Base-by-base conservation (phyloP, 2,329 filamentous ascomycete genomes). In the Ceratocystis lukuohia region DNA sequence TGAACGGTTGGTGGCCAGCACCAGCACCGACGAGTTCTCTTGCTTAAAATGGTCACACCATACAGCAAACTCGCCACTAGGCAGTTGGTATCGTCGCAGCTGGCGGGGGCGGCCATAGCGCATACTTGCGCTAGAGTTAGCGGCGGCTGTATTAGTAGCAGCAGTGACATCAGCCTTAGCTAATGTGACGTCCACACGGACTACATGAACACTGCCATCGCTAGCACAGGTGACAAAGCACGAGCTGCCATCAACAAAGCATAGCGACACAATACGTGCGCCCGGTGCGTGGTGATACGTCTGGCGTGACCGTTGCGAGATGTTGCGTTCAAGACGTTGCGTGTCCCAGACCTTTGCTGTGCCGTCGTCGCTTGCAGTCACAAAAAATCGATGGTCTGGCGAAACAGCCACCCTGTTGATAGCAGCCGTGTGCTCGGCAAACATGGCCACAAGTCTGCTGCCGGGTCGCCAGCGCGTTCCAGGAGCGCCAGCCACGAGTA, bases 331-430 rank as follows among this genome's bases (percentile, higher is more conserved):
- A 5, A 99, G 80, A 28, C 94, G 84, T 30, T 86, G 86, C 30
- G 91, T 88, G 76, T 99, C 94, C 94, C 94, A 99, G 4, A 99
- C 82, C 72, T 90, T 96, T 66, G 96, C 89, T 5, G 84, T 85
- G 2, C 94, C 90, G 75, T 99, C 94, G 72, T 96, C 90, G 8
- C 92, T 93, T 5, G 87, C 93, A 0, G 94, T 97, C 66, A 96
- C 82, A 75, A 99, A 99, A 77, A 99, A 99, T 3, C 87, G 79
- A 74, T 99, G 93, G 72, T 99, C 94, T 0, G 93, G 91, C 1
- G 94, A 87, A 6, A 91, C 84, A 1, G 88, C 80, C 10, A 97
- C 84, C 8, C 92, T 85, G 72, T 88, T 96, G 69, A 97, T 84
- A 6, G 89, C 84, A 0, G 85, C 90, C 33, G 81, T 86, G 73